These are phyloP conservation scores for Candida tropicalis DNA, from an alignment of 1,139 yeast genomes.

Conservation along the genomic window DNA sequence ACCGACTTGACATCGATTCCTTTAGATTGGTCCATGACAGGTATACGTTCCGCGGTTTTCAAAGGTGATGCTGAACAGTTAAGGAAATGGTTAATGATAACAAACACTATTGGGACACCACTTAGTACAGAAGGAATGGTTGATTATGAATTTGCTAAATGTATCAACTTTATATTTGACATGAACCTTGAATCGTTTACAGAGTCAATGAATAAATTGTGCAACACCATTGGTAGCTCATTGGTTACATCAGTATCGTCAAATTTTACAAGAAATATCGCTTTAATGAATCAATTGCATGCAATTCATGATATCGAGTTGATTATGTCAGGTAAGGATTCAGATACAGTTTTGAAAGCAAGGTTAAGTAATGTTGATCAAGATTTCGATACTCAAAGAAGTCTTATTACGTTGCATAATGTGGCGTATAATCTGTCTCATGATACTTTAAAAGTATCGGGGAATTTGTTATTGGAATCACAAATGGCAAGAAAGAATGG, in stretches of 20 bases:
- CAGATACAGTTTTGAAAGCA: conserved; percentile 29
- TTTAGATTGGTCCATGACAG: conserved; percentile 64
- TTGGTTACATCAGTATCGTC: conserved; percentile 64
- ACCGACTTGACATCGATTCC: conserved; percentile 31
- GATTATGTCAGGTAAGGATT: conserved; percentile 24
- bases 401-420: conserved; percentile 58
- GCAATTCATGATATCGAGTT: conserved; percentile 63
- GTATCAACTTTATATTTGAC: conserved; percentile 47
- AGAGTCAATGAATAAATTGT: conserved; percentile 51
- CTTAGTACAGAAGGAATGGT: conserved; percentile 60
- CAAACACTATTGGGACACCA: conserved; percentile 37
- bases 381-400: conserved; percentile 65
- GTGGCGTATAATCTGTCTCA: conserved; percentile 52
- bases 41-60: conserved; percentile 73
- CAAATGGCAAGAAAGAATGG: conserved; percentile 68
- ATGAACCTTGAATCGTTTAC: conserved; percentile 32
- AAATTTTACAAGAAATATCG: conserved; percentile 61
- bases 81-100: conserved; percentile 54
- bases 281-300: conserved; percentile 65
- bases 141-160: conserved; percentile 67
- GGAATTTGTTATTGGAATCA: conserved; percentile 63
- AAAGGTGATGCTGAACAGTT: conserved; percentile 59
- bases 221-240: conserved; percentile 58
- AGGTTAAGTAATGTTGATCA: conserved; percentile 58
- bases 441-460: conserved; percentile 33